A percentile compares a stretch with the other conserved stretches of the same genome.
phyloP scores from a whole-genome alignment of 75 land plant genomes.

The Selaginella tamariscina region DNA sequence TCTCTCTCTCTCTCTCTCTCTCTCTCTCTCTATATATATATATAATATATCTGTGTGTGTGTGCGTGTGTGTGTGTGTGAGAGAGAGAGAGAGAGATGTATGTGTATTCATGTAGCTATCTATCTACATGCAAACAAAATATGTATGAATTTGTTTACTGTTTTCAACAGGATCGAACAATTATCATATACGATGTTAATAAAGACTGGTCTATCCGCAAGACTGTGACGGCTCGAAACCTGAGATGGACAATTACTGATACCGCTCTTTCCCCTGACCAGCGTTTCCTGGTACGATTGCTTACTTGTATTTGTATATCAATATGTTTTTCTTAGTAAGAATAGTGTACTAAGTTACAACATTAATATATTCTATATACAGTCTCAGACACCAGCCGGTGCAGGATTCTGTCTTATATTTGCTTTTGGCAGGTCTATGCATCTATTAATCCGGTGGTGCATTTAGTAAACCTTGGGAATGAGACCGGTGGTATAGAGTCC shows the following conservation, averaged over 20 bases:
- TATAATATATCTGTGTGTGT: neutral
- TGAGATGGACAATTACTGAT: conserved; percentile 88
- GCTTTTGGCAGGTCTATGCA: conserved; percentile 94
- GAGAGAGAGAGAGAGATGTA: neutral
- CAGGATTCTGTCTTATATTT: no score
- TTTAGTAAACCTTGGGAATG: conserved; percentile 60
- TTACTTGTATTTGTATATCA: neutral
- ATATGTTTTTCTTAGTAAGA: neutral
- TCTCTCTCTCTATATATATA: no score
- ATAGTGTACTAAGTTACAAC: no score
- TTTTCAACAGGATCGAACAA: conserved; percentile 47
- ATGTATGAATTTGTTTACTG: neutral
- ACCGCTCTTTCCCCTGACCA: conserved; percentile 84
- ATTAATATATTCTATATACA: no score
- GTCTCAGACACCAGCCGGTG: no score
- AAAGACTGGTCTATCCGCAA: conserved; percentile 59
- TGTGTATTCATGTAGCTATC: neutral
- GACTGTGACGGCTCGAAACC: conserved; percentile 50
- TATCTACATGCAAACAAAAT: neutral
- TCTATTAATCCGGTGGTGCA: conserved; percentile 78
- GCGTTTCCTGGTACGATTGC: conserved; percentile 46
- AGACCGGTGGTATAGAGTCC: conserved; percentile 42
- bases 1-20: neutral
- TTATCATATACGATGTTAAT: conserved; percentile 67
- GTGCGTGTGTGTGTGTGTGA: neutral